phyloP scores from a whole-genome alignment of 345 rosid genomes.

The Hypericum perforatum region DNA sequence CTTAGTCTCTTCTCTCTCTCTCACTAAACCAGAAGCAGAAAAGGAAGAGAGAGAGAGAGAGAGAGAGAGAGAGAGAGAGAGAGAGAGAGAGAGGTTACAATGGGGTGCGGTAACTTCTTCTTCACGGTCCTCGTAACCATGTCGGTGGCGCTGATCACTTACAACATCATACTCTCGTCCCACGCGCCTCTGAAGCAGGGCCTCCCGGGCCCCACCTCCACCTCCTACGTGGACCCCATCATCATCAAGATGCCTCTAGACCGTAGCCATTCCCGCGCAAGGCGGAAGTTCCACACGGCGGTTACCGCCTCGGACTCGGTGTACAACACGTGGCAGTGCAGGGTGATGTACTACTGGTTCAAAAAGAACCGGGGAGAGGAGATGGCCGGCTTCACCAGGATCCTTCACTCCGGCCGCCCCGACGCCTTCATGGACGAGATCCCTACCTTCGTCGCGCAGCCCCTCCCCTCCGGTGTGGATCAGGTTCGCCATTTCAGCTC shows the following conservation, averaged over 20 bases:
- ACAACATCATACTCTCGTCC: slow-evolving; percentile 93
- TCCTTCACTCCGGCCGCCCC: slow-evolving; percentile 83
- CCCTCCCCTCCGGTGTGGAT: slow-evolving; percentile 87
- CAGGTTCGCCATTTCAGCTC: slow-evolving; percentile 35
- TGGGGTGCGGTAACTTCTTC: slow-evolving; percentile 80
- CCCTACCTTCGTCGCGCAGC: slow-evolving; percentile 92
- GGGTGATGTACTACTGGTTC: slow-evolving; percentile 98
- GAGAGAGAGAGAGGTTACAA: slow-evolving; percentile 6
- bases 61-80: too few species aligned
- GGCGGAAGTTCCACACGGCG: slow-evolving; percentile 86
- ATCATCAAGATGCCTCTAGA: slow-evolving; percentile 63
- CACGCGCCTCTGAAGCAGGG: slow-evolving; percentile 80
- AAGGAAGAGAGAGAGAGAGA: too few species aligned
- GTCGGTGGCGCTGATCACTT: slow-evolving; percentile 84
- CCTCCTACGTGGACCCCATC: slow-evolving; percentile 49
- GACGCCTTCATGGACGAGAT: slow-evolving; percentile 87
- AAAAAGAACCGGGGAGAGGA: slow-evolving; percentile 51
- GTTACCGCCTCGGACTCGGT: slow-evolving; percentile 89
- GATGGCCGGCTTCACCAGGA: slow-evolving; percentile 97
- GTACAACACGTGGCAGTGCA: slow-evolving; percentile 95
- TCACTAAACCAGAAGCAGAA: too few species aligned
- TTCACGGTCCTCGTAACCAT: slow-evolving; percentile 52
- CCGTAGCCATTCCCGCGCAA: slow-evolving; percentile 15
- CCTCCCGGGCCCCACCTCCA: slow-evolving; percentile 55
- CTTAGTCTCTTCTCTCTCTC: too few species aligned